These are phyloP conservation scores for Suillus cothurnatus DNA, from an alignment of 768 basidiomycete species.

Conservation along the genomic window DNA sequence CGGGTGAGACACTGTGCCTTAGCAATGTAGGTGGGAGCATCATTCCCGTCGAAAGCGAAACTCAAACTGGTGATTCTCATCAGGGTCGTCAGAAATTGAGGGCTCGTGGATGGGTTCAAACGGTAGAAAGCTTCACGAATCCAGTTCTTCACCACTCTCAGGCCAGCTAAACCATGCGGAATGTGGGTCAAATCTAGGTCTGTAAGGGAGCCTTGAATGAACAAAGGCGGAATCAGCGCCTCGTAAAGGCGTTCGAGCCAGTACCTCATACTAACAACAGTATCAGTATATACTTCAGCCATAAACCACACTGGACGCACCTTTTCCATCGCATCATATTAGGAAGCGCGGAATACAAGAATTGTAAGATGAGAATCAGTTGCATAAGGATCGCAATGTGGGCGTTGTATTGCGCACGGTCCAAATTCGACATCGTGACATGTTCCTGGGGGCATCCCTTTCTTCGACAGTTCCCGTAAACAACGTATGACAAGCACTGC, in stretches of 20 bases:
- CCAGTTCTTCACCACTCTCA: conserved; percentile 48
- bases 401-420: conserved; percentile 38
- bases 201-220: conserved; percentile 46
- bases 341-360: conserved; percentile 21
- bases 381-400: conserved; percentile 48
- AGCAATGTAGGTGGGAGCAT: conserved; percentile 37
- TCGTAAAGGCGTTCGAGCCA: conserved; percentile 53
- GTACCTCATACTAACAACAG: conserved; percentile 13
- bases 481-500: conserved; percentile 40
- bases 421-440: conserved; percentile 24
- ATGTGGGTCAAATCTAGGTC: conserved; percentile 39
- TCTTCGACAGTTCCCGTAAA: conserved; percentile 35
- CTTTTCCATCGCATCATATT: background rate
- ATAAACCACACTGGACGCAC: conserved; percentile 6
- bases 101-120: conserved; percentile 19
- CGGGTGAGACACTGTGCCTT: conserved; percentile 26
- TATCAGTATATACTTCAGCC: too few relatives aligned
- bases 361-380: conserved; percentile 50
- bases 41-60: conserved; percentile 38
- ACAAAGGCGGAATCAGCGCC: conserved; percentile 47
- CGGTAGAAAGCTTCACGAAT: conserved; percentile 41
- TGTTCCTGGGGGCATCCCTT: conserved; percentile 42
- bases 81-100: conserved; percentile 42
- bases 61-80: conserved; percentile 40
- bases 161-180: conserved; percentile 40